Evolutionary conservation across 192 early-diverging fungal species (phyloP).

Genomic region (Linderina pennispora): DNA sequence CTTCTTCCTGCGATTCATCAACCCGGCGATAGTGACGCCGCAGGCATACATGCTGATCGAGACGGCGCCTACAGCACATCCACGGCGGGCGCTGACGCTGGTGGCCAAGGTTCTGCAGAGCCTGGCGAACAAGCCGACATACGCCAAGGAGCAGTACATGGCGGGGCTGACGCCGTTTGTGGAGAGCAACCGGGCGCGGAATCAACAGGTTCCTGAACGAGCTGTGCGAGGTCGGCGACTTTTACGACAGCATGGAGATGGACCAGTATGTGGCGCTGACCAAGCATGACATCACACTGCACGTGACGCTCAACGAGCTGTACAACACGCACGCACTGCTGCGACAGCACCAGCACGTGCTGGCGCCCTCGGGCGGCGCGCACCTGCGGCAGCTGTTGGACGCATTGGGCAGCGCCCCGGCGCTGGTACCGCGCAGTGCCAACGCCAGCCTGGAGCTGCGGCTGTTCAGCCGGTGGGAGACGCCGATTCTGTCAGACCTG

Average conservation of each 20-base stretch:
- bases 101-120: slow-evolving; percentile 95
- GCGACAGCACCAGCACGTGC: slow-evolving; percentile 70
- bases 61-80: slow-evolving; percentile 66
- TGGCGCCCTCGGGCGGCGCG: slow-evolving; percentile 75
- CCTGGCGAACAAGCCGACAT: slow-evolving; percentile 88
- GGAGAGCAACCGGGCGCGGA: slow-evolving; percentile 74
- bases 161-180: slow-evolving; percentile 82
- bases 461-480: slow-evolving; percentile 44
- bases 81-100: slow-evolving; percentile 83
- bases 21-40: slow-evolving; percentile 96
- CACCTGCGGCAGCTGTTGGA: slow-evolving; percentile 73
- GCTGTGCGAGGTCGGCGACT: slow-evolving; percentile 90
- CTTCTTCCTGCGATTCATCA: slow-evolving; percentile 94
- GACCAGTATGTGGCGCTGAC: slow-evolving; percentile 96
- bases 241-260: slow-evolving; percentile 96
- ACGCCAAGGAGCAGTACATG: slow-evolving; percentile 92
- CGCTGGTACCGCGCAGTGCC: slow-evolving; percentile 33
- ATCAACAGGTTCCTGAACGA: slow-evolving; percentile 88
- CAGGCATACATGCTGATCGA: slow-evolving; percentile 93
- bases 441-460: slow-evolving; percentile 42
- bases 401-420: slow-evolving; percentile 69
- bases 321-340: slow-evolving; percentile 86
- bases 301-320: slow-evolving; percentile 92
- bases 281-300: slow-evolving; percentile 82
- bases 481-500: slow-evolving; percentile 54